Evolutionary conservation across 768 basidiomycete species (phyloP).

Genomic region (Boletus coccyginus): DNA sequence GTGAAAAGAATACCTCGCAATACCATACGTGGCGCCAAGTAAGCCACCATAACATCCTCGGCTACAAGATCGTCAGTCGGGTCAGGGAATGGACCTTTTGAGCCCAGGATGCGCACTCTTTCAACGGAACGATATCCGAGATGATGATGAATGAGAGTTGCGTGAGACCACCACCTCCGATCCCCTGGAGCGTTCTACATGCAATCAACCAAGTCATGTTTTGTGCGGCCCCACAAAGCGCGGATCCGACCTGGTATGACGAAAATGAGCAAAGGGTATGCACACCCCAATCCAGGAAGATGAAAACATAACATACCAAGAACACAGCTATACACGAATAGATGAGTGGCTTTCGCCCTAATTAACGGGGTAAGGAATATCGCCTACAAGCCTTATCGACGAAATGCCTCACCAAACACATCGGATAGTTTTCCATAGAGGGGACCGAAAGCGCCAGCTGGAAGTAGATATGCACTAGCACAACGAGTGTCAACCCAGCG

Average conservation of each 20-base stretch:
- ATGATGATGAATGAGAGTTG: constrained; percentile 76
- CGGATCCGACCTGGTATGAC: constrained; percentile 66
- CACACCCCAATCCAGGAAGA: background rate
- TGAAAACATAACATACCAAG: constrained; percentile 45
- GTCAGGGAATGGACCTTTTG: background rate
- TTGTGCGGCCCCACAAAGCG: constrained; percentile 79
- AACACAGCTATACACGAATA: constrained; percentile 64
- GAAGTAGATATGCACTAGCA: constrained; percentile 67
- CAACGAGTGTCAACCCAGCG: background rate
- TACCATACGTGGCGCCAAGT: constrained; percentile 80
- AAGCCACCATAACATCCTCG: constrained; percentile 78
- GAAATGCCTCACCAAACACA: constrained; percentile 32
- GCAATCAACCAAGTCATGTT: constrained; percentile 74
- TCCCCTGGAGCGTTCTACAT: constrained; percentile 76
- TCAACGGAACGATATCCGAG: constrained; percentile 78
- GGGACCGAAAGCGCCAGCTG: constrained; percentile 62
- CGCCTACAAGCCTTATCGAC: background rate
- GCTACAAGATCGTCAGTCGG: constrained; percentile 30
- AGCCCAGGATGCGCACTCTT: constrained; percentile 49
- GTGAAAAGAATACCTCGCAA: constrained; percentile 39
- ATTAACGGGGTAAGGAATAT: background rate
- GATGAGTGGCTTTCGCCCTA: constrained; percentile 66
- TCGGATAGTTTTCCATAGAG: constrained; percentile 79
- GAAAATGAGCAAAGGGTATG: background rate
- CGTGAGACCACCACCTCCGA: constrained; percentile 76